These are phyloP conservation scores for Sarocladium oryzae DNA, from an alignment of 2,329 filamentous ascomycete genomes.

Conservation along the genomic window DNA sequence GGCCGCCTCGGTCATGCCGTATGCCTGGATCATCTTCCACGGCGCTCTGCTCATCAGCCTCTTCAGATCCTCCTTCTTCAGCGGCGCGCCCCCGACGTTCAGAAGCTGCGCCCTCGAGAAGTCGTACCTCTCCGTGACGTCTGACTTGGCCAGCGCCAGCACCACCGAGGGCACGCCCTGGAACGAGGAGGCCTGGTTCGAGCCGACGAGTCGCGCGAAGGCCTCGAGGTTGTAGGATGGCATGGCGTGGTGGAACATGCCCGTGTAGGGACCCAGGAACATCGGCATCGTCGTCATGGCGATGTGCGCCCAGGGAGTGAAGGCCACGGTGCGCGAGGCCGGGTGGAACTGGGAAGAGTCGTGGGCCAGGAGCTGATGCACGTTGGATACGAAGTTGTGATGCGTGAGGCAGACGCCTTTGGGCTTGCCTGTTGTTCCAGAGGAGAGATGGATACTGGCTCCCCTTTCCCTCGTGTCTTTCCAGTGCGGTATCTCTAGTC, in stretches of 20 bases:
- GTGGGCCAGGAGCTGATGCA: slow-evolving; percentile 29
- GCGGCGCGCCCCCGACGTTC: slow-evolving; percentile 27
- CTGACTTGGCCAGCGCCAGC: slow-evolving; percentile 28
- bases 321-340: slow-evolving; percentile 28
- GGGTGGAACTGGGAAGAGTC: slow-evolving; percentile 29
- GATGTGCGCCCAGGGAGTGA: slow-evolving; percentile 38
- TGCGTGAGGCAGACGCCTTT: slow-evolving; percentile 78
- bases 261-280: slow-evolving; percentile 36
- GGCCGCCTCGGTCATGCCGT: slow-evolving; percentile 39
- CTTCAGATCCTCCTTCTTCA: slow-evolving; percentile 27
- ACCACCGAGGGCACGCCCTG: slow-evolving; percentile 34
- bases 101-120: slow-evolving; percentile 30
- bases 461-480: slow-evolving; percentile 25
- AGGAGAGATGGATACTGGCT: slow-evolving; percentile 34
- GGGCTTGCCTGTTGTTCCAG: slow-evolving; percentile 70
- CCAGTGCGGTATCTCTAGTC: slow-evolving; percentile 29
- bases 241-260: slow-evolving; percentile 38
- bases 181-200: slow-evolving; percentile 29
- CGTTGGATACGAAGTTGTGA: slow-evolving; percentile 65
- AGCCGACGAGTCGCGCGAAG: slow-evolving; percentile 27
- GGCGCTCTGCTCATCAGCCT: slow-evolving; percentile 24
- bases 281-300: slow-evolving; percentile 36
- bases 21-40: slow-evolving; percentile 34
- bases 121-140: slow-evolving; percentile 28
- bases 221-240: slow-evolving; percentile 29